phyloP scores from a whole-genome alignment of 441 rosid genomes.

The Euphorbia schlechtendalii region DNA sequence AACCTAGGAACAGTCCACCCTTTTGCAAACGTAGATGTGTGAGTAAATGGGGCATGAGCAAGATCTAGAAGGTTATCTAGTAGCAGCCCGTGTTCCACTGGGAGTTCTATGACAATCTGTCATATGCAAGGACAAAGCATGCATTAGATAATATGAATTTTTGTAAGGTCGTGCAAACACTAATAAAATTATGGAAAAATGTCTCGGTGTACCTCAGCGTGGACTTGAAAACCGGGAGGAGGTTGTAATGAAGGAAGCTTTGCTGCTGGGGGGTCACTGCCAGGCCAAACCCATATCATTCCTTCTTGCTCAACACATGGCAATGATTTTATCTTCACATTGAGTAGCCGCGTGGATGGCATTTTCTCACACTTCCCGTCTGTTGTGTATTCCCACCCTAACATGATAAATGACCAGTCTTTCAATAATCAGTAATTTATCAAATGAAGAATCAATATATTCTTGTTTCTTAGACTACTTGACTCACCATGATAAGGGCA shows the following conservation, averaged over 20 bases:
- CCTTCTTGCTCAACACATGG: conserved; percentile 93
- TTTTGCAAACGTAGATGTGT: conserved; percentile 93
- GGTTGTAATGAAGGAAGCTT: conserved; percentile 72
- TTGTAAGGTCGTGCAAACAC: conserved; percentile 6
- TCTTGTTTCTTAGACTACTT: not conserved
- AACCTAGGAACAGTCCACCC: conserved; percentile 98
- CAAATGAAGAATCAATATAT: not conserved
- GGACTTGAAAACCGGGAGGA: conserved; percentile 79
- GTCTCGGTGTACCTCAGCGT: conserved; percentile 65
- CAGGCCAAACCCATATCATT: conserved; percentile 98
- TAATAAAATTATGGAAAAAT: no score
- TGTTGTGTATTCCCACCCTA: conserved; percentile 95
- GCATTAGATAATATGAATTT: conserved; percentile 6
- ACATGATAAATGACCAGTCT: conserved; percentile 13
- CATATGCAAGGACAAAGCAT: conserved; percentile 12
- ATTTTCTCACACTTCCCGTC: conserved; percentile 90
- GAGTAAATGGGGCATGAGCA: conserved; percentile 96
- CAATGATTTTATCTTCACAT: conserved; percentile 69
- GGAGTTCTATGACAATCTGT: conserved; percentile 95
- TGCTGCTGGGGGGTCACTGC: conserved; percentile 67
- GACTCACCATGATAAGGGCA: conserved; percentile 96
- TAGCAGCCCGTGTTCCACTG: conserved; percentile 93
- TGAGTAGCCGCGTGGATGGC: conserved; percentile 69
- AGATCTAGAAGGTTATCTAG: conserved; percentile 91
- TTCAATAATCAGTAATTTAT: conserved; percentile 14